These are phyloP conservation scores for Erythrobasidium yunnanense DNA, from an alignment of 768 basidiomycete species.

Conservation along the genomic window DNA sequence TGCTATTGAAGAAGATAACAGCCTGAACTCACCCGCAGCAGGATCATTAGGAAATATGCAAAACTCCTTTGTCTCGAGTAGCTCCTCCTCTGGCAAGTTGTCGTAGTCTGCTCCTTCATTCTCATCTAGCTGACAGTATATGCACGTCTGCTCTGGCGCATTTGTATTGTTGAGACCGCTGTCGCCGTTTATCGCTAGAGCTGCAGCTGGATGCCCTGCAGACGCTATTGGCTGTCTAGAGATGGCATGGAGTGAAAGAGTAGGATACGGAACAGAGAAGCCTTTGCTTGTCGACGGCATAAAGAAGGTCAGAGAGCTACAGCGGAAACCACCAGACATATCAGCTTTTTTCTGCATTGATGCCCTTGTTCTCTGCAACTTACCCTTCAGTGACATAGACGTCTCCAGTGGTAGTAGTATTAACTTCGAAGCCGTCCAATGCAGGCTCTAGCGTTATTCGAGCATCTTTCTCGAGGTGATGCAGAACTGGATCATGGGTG, in stretches of 20 bases:
- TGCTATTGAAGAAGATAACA: background rate
- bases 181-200: background rate
- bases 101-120: constrained; percentile 40
- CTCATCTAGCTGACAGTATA: constrained; percentile 93
- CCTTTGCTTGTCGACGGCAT: constrained; percentile 54
- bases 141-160: constrained; percentile 47
- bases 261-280: constrained; percentile 74
- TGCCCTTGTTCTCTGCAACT: background rate
- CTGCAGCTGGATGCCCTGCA: constrained; percentile 30
- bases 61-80: constrained; percentile 63
- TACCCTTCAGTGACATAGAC: constrained; percentile 24
- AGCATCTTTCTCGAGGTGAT: constrained; percentile 12
- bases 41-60: constrained; percentile 57
- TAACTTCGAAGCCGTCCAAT: constrained; percentile 12
- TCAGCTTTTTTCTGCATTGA: background rate
- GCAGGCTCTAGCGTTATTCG: constrained; percentile 2
- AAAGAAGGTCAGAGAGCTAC: constrained; percentile 66
- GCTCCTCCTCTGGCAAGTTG: constrained; percentile 45
- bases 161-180: background rate
- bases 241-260: constrained; percentile 85
- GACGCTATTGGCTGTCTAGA: constrained; percentile 52
- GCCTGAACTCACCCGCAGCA: constrained; percentile 49
- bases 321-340: background rate
- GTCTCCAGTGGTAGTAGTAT: background rate
- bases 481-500: constrained; percentile 20